These are phyloP conservation scores for Neurospora sp. DNA, from an alignment of 495 filamentous ascomycete genomes.

Conservation along the genomic window DNA sequence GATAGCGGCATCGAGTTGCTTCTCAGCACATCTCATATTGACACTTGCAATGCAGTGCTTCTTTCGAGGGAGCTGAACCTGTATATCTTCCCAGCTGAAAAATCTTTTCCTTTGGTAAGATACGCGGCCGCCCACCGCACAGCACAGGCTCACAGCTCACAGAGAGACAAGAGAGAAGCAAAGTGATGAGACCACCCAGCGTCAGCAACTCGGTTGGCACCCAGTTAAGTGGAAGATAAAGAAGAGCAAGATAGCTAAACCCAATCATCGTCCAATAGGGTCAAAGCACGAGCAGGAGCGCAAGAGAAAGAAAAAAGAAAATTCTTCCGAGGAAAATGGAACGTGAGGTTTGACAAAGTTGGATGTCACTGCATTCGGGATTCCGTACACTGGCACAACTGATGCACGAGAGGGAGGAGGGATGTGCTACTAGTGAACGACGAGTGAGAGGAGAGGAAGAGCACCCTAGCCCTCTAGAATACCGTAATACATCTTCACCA, in stretches of 20 bases:
- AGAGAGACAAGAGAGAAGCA: not conserved
- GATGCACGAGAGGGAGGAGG: not conserved
- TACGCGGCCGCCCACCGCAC: not conserved
- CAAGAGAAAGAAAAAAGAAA: not conserved
- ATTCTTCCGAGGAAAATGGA: not conserved
- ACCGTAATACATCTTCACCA: not conserved
- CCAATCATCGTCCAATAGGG: not conserved
- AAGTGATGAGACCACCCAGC: not conserved
- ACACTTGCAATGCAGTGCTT: not conserved
- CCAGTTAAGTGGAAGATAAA: not conserved
- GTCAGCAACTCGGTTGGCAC: not conserved
- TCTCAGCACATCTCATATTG: not conserved
- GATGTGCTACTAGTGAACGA: too few species aligned
- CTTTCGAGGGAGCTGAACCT: not conserved
- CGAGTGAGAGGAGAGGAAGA: not conserved
- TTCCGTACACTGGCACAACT: not conserved
- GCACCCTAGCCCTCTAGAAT: not conserved
- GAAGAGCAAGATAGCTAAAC: not conserved
- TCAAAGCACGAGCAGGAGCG: too few species aligned
- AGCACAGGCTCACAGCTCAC: not conserved
- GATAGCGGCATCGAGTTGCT: not conserved
- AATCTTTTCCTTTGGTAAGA: not conserved
- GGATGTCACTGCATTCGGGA: not conserved
- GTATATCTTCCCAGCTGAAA: not conserved
- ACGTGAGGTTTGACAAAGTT: not conserved